These are phyloP conservation scores for Leccinellum luteum DNA, from an alignment of 768 basidiomycete genomes.

Conservation along the genomic window DNA sequence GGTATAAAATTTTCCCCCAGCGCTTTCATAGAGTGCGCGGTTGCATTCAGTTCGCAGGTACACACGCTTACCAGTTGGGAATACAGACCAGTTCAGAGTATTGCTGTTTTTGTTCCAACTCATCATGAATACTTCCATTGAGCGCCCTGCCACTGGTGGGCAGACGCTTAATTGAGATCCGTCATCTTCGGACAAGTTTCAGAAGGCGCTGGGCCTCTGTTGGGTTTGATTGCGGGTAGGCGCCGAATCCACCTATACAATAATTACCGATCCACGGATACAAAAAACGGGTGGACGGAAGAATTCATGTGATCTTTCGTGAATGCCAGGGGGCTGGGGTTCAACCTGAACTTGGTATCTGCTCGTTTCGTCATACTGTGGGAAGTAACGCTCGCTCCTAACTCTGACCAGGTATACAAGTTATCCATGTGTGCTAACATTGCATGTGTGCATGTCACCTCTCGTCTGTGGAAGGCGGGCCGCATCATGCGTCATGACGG, in stretches of 20 bases:
- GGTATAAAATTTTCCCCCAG: neutral
- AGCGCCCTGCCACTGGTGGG: neutral
- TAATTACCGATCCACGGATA: neutral
- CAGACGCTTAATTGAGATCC: neutral
- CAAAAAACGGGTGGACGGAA: neutral
- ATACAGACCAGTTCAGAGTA: constrained; percentile 5
- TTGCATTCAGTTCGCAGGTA: neutral
- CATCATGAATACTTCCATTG: neutral
- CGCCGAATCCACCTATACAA: neutral
- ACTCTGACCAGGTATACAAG: neutral
- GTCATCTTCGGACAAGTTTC: neutral
- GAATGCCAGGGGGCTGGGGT: neutral
- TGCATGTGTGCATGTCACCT: neutral
- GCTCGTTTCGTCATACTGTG: neutral
- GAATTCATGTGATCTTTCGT: neutral
- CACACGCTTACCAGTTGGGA: constrained; percentile 5
- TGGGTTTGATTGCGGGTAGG: neutral
- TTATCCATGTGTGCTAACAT: neutral
- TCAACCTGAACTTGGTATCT: neutral
- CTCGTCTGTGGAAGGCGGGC: neutral
- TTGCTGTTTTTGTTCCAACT: neutral
- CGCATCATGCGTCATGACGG: neutral
- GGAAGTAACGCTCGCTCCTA: neutral
- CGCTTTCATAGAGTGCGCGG: neutral
- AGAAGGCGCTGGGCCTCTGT: neutral